Conservation (phyloP, 1,139 yeast species). For the Blastobotrys apis region DNA sequence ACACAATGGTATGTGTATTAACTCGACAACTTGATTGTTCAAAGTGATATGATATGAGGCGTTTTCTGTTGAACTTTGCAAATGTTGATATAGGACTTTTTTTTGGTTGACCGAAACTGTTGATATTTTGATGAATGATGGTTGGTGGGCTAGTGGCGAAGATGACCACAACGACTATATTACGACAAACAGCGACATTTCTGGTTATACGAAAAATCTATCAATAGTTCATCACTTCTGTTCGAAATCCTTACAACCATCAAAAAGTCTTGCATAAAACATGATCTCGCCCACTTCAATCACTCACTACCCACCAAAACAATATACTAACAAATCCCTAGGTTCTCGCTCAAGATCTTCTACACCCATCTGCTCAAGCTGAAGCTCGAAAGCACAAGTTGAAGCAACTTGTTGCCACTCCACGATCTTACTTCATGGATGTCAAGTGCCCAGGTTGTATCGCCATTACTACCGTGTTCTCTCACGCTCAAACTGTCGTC, state of each 20-base stretch:
- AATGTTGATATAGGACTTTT: no score
- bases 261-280: no score
- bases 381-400: conserved; percentile 97
- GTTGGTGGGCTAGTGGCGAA: background rate
- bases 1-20: conserved; percentile 9
- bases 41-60: no score
- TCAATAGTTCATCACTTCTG: background rate
- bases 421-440: conserved; percentile 99
- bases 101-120: no score
- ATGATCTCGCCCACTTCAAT: no score
- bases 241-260: no score
- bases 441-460: conserved; percentile 99
- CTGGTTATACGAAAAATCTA: no score
- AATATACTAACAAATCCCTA: conserved; percentile 18
- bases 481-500: conserved; percentile 99
- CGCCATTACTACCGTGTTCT: conserved; percentile 98
- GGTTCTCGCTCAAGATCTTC: conserved; percentile 97
- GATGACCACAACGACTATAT: background rate
- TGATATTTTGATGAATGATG: background rate
- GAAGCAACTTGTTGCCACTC: conserved; percentile 94
- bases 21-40: no score
- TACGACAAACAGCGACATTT: no score
- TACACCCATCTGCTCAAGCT: conserved; percentile 95
- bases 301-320: no score
- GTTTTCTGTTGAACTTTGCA: no score